Evolutionary conservation across 106 monocot genomes (phyloP).

Genomic region (Apostasia ramifera): DNA sequence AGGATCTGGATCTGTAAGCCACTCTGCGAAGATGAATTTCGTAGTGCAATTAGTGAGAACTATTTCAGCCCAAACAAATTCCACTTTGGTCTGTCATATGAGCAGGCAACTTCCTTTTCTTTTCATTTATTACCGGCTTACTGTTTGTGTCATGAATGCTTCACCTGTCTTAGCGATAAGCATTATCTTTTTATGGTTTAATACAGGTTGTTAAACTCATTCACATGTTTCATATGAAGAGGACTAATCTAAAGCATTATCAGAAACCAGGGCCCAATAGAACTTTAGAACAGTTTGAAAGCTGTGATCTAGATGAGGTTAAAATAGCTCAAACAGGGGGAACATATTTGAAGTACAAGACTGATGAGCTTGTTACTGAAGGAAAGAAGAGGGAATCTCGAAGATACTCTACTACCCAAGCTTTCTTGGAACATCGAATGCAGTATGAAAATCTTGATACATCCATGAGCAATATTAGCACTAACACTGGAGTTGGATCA

Average conservation of each 20-base stretch:
- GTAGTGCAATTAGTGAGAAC: slow-evolving; percentile 19
- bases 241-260: not conserved
- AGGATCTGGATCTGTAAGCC: slow-evolving; percentile 24
- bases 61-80: slow-evolving; percentile 19
- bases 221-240: slow-evolving; percentile 3
- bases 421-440: not conserved
- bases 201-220: slow-evolving; percentile 3
- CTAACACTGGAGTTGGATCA: slow-evolving; percentile 1
- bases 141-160: no score
- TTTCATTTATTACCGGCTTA: no score
- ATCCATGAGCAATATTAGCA: not conserved
- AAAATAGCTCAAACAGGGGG: not conserved
- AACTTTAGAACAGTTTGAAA: not conserved
- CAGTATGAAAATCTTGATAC: not conserved
- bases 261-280: not conserved
- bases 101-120: slow-evolving; percentile 24
- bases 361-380: not conserved
- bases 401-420: not conserved
- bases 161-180: no score
- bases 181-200: not conserved
- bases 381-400: not conserved
- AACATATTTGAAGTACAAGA: not conserved
- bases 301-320: not conserved
- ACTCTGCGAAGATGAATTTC: slow-evolving; percentile 17
- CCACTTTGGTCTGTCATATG: slow-evolving; percentile 15